These are phyloP conservation scores for Exophiala bonariae DNA, from an alignment of 2,329 filamentous ascomycete genomes.

Conservation along the genomic window DNA sequence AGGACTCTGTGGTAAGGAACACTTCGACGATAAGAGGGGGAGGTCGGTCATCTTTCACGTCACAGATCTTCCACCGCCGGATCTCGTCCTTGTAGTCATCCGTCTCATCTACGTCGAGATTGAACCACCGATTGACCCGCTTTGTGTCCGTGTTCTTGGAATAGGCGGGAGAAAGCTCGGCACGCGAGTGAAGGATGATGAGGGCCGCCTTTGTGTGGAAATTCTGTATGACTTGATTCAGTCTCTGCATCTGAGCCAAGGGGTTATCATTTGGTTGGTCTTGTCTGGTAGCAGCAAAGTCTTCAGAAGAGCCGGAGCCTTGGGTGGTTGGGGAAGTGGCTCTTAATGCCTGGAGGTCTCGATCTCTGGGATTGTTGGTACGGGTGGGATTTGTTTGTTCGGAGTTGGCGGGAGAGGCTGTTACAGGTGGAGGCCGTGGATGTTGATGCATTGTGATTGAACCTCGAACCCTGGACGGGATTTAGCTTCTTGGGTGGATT, in stretches of 20 bases:
- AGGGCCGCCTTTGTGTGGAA: conserved; percentile 87
- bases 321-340: conserved; percentile 51
- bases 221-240: conserved; percentile 97
- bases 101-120: conserved; percentile 90
- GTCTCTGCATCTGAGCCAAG: conserved; percentile 70
- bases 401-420: conserved; percentile 71
- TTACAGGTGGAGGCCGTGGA: conserved; percentile 71
- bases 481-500: not conserved
- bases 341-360: conserved; percentile 50
- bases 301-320: conserved; percentile 52
- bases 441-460: conserved; percentile 78
- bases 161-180: conserved; percentile 63
- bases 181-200: conserved; percentile 77
- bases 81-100: conserved; percentile 83
- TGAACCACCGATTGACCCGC: conserved; percentile 88
- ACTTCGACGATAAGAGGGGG: conserved; percentile 87
- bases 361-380: conserved; percentile 74
- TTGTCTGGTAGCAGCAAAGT: conserved; percentile 42
- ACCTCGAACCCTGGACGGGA: not conserved
- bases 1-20: conserved; percentile 75
- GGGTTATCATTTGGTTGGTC: conserved; percentile 49
- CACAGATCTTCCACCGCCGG: conserved; percentile 75
- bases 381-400: conserved; percentile 71
- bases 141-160: conserved; percentile 58
- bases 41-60: conserved; percentile 74